phyloP scores from a whole-genome alignment of 352 stramenopile species.

The Globisporangium echinulatum region DNA sequence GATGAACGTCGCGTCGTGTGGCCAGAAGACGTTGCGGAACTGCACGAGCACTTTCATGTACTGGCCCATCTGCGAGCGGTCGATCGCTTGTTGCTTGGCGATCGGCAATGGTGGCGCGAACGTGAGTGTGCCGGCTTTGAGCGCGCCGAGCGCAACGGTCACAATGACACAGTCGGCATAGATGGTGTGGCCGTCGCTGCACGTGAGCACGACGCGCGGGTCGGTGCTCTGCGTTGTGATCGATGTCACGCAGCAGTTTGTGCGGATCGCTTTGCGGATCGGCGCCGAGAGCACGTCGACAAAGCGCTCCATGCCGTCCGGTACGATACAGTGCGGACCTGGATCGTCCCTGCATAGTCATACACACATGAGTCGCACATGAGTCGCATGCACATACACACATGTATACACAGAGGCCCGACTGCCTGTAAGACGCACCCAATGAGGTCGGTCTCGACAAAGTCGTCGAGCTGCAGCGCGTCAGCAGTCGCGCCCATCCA shows the following conservation, averaged over 20 bases:
- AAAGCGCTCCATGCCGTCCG: conserved; percentile 42
- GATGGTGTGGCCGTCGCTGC: conserved; percentile 16
- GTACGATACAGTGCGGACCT: conserved; percentile 44
- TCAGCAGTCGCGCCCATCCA: conserved; percentile 51
- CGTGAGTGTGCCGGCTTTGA: conserved; percentile 34
- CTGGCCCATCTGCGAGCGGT: conserved; percentile 50
- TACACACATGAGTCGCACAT: background rate
- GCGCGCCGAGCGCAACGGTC: conserved; percentile 44
- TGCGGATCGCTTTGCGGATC: conserved; percentile 26
- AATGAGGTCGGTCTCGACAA: conserved; percentile 42
- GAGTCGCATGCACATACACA: background rate
- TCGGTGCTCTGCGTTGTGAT: conserved; percentile 14
- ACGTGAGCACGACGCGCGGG: conserved; percentile 25
- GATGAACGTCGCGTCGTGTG: conserved; percentile 34
- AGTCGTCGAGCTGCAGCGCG: conserved; percentile 50
- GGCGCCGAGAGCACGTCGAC: conserved; percentile 27
- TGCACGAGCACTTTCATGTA: conserved; percentile 77
- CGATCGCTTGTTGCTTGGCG: conserved; percentile 35
- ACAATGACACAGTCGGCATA: conserved; percentile 42
- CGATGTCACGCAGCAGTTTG: conserved; percentile 17
- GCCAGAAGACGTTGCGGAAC: conserved; percentile 62
- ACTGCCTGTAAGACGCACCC: conserved; percentile 20
- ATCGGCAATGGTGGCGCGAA: conserved; percentile 45
- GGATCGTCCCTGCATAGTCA: conserved; percentile 28
- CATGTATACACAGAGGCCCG: background rate